These are phyloP conservation scores for Parastagonospora avenae DNA, from an alignment of 2,329 filamentous ascomycete genomes.

Conservation along the genomic window DNA sequence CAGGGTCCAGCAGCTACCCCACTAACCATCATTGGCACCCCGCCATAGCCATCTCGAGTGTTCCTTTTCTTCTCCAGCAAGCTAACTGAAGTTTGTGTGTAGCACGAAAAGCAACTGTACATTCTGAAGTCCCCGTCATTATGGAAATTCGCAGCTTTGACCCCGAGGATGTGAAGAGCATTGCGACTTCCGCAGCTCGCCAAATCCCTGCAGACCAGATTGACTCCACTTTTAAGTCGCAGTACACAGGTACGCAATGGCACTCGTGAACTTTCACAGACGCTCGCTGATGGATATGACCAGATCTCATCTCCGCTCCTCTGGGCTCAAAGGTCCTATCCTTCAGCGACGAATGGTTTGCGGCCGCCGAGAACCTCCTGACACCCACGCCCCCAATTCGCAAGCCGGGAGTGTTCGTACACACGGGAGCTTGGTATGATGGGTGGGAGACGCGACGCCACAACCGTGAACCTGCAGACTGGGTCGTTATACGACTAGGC, in stretches of 20 bases:
- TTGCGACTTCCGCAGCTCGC: conserved; percentile 31
- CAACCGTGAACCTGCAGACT: conserved; percentile 63
- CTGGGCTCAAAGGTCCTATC: conserved; percentile 60
- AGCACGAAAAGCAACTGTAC: neutral
- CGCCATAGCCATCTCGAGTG: conserved; percentile 10
- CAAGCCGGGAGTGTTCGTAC: conserved; percentile 63
- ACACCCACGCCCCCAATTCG: conserved; percentile 62
- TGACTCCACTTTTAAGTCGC: conserved; percentile 60
- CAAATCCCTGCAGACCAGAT: conserved; percentile 56
- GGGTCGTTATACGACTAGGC: conserved; percentile 64
- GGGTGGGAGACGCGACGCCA: conserved; percentile 68
- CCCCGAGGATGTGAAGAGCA: conserved; percentile 36
- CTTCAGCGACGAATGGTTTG: conserved; percentile 67
- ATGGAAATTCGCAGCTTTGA: conserved; percentile 44
- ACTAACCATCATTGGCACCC: conserved; percentile 12
- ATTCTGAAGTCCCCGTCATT: neutral
- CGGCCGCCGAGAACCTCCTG: conserved; percentile 62
- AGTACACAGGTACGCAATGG: conserved; percentile 53
- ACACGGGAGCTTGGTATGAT: conserved; percentile 68
- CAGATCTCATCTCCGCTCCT: conserved; percentile 59
- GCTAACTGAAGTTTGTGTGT: neutral
- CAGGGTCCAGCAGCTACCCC: conserved; percentile 22
- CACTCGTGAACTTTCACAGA: neutral
- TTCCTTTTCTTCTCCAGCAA: conserved; percentile 2
- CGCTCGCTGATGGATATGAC: neutral